phyloP scores from a whole-genome alignment of 768 basidiomycete species.

The Pilatotrama ljubarskyi region DNA sequence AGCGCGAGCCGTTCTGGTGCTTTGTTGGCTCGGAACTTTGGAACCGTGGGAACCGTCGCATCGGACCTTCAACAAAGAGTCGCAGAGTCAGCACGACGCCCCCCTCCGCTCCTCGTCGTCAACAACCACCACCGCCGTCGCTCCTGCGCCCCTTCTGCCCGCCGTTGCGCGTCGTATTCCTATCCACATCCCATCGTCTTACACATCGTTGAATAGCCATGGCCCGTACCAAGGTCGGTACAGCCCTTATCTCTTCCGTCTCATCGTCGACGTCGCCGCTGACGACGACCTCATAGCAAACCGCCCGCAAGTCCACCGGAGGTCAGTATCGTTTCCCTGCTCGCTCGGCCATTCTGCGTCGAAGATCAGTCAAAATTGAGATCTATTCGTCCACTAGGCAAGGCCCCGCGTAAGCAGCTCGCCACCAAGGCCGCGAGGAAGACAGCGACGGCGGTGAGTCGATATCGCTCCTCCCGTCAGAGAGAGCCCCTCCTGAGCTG shows the following conservation, averaged over 20 bases:
- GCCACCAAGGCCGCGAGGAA: slow-evolving; percentile 48
- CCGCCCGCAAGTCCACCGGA: slow-evolving; percentile 98
- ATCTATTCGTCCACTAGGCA: slow-evolving; percentile 31
- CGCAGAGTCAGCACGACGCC: slow-evolving; percentile 23
- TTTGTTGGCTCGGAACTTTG: slow-evolving; percentile 26
- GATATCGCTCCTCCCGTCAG: slow-evolving; percentile 6
- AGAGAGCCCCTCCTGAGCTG: slow-evolving; percentile 19
- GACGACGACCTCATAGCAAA: slow-evolving; percentile 66
- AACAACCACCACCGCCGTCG: slow-evolving; percentile 26
- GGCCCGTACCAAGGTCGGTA: slow-evolving; percentile 84
- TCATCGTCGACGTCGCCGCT: slow-evolving; percentile 35
- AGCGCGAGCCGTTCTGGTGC: slow-evolving; percentile 21
- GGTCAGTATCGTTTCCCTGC: slow-evolving; percentile 50
- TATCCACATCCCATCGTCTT: slow-evolving; percentile 10
- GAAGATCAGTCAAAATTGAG: slow-evolving; percentile 26
- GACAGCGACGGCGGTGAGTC: slow-evolving; percentile 36
- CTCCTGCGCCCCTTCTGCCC: slow-evolving; percentile 15
- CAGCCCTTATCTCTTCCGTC: slow-evolving; percentile 13
- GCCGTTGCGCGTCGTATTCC: slow-evolving; percentile 23
- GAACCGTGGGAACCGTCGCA: slow-evolving; percentile 30
- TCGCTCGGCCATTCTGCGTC: slow-evolving; percentile 20
- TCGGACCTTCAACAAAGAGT: slow-evolving; percentile 28
- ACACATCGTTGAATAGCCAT: slow-evolving; percentile 41
- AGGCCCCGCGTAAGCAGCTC: slow-evolving; percentile 46
- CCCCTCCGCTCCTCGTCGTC: slow-evolving; percentile 29